Percentiles rank a stretch among this genome's conserved stretches.
Evolutionary conservation across 495 filamentous ascomycete species (phyloP).

Genomic region (Hyaloscypha finlandica): DNA sequence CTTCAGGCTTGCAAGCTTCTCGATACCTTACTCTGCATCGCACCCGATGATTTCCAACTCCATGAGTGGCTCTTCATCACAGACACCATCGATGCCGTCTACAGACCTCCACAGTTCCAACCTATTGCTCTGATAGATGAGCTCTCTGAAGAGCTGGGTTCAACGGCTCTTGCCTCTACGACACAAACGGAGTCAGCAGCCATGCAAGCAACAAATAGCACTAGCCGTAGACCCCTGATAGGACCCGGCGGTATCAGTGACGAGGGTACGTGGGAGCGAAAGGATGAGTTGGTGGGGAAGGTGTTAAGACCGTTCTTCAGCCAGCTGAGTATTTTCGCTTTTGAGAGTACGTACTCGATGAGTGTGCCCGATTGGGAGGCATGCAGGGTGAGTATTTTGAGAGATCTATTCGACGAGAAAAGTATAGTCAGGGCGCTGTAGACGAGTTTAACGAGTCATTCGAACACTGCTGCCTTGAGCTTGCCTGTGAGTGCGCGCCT

Average conservation of each 20-base stretch:
- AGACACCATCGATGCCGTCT: slow-evolving; percentile 96
- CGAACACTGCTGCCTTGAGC: background rate
- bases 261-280: slow-evolving; percentile 51
- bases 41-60: slow-evolving; percentile 93
- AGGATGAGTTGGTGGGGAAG: slow-evolving; percentile 71
- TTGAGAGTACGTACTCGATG: slow-evolving; percentile 91
- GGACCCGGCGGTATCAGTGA: slow-evolving; percentile 51
- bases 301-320: slow-evolving; percentile 87
- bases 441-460: background rate
- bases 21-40: slow-evolving; percentile 78
- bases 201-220: slow-evolving; percentile 24
- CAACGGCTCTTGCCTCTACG: slow-evolving; percentile 33
- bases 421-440: slow-evolving; percentile 55
- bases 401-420: slow-evolving; percentile 82
- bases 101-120: slow-evolving; percentile 70
- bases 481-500: background rate
- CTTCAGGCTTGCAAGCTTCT: slow-evolving; percentile 92
- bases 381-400: slow-evolving; percentile 69
- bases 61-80: slow-evolving; percentile 96
- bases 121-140: slow-evolving; percentile 83
- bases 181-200: slow-evolving; percentile 34
- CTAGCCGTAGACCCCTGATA: slow-evolving; percentile 45
- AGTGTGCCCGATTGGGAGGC: slow-evolving; percentile 64
- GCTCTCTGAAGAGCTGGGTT: slow-evolving; percentile 75
- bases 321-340: slow-evolving; percentile 86